phyloP scores from a whole-genome alignment of 345 rosid genomes.

The Eucalyptus curtisii region DNA sequence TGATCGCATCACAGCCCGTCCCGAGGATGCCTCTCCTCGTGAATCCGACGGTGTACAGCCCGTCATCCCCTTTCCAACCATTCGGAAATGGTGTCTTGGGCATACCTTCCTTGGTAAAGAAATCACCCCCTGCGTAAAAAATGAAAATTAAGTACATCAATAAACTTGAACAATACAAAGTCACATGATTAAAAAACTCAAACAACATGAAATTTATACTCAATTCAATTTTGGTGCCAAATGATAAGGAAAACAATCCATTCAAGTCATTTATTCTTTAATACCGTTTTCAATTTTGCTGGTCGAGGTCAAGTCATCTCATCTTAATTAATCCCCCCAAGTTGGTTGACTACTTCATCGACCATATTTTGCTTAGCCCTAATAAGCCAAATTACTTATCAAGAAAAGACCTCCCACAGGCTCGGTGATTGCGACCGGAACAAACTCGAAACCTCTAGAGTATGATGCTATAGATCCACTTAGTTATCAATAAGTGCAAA shows the following conservation, averaged over 20 bases:
- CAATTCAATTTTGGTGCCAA: background rate
- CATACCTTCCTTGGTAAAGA: conserved; percentile 73
- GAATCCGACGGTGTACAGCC: conserved; percentile 76
- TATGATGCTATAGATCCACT: background rate
- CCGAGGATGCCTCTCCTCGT: conserved; percentile 82
- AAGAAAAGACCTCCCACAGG: background rate
- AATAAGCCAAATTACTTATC: background rate
- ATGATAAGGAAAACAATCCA: background rate
- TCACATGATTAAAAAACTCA: background rate
- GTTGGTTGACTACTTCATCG: background rate
- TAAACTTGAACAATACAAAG: background rate
- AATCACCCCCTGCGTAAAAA: conserved; percentile 32
- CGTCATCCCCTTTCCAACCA: conserved; percentile 74
- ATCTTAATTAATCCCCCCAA: background rate
- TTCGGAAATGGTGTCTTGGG: conserved; percentile 68
- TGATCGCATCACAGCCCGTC: conserved; percentile 62
- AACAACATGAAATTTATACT: background rate
- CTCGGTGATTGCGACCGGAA: background rate
- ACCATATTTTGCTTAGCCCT: background rate
- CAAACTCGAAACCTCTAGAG: background rate
- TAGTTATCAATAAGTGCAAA: background rate
- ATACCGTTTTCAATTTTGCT: background rate
- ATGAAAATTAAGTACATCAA: background rate
- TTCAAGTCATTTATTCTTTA: background rate
- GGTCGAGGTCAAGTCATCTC: background rate